Evolutionary conservation across 495 filamentous ascomycete genomes (phyloP).

Genomic region (Lepidopterella palustris): DNA sequence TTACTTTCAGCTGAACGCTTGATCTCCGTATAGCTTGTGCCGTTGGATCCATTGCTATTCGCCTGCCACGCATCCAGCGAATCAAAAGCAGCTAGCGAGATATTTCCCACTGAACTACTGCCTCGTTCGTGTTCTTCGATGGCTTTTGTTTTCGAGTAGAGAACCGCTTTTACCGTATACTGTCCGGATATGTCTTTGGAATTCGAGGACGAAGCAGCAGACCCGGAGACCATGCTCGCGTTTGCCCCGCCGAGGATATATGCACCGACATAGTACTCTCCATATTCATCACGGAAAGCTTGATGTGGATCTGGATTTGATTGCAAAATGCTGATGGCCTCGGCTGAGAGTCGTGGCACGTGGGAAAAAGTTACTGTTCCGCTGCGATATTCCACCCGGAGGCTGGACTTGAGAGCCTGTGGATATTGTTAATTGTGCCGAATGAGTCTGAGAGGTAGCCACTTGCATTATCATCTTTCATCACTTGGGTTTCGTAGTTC

Average conservation of each 20-base stretch:
- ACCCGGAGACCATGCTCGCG: not conserved
- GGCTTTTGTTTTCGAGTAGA: not conserved
- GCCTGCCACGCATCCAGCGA: not conserved
- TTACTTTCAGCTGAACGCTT: not conserved
- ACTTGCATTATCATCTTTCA: not conserved
- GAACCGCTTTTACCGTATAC: not conserved
- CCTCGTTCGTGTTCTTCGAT: not conserved
- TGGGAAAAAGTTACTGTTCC: not conserved
- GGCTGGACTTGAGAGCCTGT: not conserved
- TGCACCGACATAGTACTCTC: not conserved
- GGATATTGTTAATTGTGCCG: not conserved
- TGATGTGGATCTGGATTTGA: not conserved
- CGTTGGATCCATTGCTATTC: not conserved
- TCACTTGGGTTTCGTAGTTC: not conserved
- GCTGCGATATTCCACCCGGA: not conserved
- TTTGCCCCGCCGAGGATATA: not conserved
- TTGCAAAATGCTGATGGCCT: not conserved
- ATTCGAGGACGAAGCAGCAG: not conserved
- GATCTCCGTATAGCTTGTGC: not conserved
- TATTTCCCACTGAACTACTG: not conserved
- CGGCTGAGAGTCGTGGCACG: not conserved
- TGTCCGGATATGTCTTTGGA: not conserved
- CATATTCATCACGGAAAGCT: not conserved
- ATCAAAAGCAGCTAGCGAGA: not conserved
- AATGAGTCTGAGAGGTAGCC: not conserved